Percentiles rank a stretch among this genome's conserved stretches.
Evolutionary conservation across 495 filamentous ascomycete genomes (phyloP).

Genomic region (Chaetomidium leptoderma): DNA sequence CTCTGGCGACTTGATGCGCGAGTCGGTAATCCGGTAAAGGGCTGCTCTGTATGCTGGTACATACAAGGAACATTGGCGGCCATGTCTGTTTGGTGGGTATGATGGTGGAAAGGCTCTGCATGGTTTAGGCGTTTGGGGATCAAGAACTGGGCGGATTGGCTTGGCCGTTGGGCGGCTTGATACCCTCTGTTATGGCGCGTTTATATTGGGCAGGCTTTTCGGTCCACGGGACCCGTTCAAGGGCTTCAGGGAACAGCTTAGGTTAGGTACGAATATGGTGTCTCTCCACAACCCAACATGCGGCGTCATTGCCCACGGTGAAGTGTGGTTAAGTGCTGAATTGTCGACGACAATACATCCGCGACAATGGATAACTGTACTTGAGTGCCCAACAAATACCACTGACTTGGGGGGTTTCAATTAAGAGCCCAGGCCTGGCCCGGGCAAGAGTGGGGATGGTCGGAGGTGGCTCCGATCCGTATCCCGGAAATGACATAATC

Average conservation of each 20-base stretch:
- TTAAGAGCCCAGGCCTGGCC: no score
- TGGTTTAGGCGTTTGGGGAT: neutral
- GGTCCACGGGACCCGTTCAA: neutral
- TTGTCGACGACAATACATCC: no score
- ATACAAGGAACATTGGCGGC: neutral
- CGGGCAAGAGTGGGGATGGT: no score
- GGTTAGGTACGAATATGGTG: neutral
- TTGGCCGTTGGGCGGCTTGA: neutral
- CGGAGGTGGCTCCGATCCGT: neutral
- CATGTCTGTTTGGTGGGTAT: neutral
- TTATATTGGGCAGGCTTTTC: neutral
- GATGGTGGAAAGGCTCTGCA: neutral
- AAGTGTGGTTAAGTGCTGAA: no score
- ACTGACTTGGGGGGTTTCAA: no score
- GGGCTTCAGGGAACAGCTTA: neutral
- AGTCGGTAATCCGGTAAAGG: slow-evolving; percentile 42
- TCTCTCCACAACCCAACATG: no score
- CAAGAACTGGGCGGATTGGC: neutral
- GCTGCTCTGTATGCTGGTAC: neutral
- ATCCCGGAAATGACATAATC: slow-evolving; percentile 6
- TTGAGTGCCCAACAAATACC: no score
- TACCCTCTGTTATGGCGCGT: slow-evolving; percentile 1
- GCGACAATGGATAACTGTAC: no score
- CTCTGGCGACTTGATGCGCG: slow-evolving; percentile 43
- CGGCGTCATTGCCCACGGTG: no score